phyloP scores from a whole-genome alignment of 495 filamentous ascomycete genomes.

The Durotheca rogersii region DNA sequence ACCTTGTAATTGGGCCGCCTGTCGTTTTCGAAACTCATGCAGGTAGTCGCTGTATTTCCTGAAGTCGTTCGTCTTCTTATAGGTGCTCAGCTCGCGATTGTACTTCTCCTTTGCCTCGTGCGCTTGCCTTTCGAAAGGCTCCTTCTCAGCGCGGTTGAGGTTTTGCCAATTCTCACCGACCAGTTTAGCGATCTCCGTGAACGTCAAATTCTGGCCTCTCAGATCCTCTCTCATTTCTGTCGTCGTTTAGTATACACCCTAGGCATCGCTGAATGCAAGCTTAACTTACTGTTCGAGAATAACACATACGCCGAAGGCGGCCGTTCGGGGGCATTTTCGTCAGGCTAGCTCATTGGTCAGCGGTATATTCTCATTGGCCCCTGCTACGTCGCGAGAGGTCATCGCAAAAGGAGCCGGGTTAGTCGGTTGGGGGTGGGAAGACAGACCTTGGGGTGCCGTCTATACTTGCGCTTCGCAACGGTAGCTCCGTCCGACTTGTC shows the following conservation, averaged over 20 bases:
- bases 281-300: slow-evolving; percentile 72
- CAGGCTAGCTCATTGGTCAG: slow-evolving; percentile 56
- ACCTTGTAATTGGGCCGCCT: slow-evolving; percentile 53
- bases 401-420: too few species aligned
- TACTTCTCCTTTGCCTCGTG: slow-evolving; percentile 70
- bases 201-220: slow-evolving; percentile 69
- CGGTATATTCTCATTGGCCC: too few species aligned
- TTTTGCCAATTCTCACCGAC: slow-evolving; percentile 80
- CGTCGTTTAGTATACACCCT: slow-evolving; percentile 2
- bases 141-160: slow-evolving; percentile 61
- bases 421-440: not conserved
- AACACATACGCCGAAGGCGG: slow-evolving; percentile 80
- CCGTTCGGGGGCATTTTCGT: slow-evolving; percentile 75
- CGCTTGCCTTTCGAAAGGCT: slow-evolving; percentile 69
- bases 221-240: slow-evolving; percentile 71
- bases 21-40: slow-evolving; percentile 70
- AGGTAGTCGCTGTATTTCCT: slow-evolving; percentile 65
- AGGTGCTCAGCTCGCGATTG: slow-evolving; percentile 62
- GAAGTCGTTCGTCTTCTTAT: slow-evolving; percentile 69
- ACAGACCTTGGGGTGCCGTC: slow-evolving; percentile 74
- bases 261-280: not conserved
- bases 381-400: too few species aligned
- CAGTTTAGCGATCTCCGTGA: slow-evolving; percentile 79
- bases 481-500: slow-evolving; percentile 38
- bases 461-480: slow-evolving; percentile 67